Evolutionary conservation across 73 alveolate genomes (phyloP), one percentile per base, ranked within the genome.

Genomic region (Halteria grandinella): DNA sequence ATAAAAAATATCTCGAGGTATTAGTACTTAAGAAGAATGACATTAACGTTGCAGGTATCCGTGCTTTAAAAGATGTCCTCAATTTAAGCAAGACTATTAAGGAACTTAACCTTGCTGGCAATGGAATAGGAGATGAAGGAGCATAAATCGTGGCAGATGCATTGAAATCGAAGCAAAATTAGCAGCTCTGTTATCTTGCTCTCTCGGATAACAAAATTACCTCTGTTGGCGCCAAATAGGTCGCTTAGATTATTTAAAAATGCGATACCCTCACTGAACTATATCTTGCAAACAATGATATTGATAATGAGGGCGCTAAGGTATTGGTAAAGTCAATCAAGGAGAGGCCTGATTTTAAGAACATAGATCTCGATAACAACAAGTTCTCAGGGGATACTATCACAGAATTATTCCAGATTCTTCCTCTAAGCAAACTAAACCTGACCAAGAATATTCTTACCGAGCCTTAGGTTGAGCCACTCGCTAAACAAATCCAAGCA

Each of bases 61-160:
- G 58, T 17, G 79, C 86, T 0, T 41, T 82, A 1, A 39, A 64
- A 34, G 91, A 82, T 6, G 75, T 70, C 21, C 83, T 82, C 1
- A 41, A 55, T 17, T 44, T 41, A 18, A 54, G 84, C 36, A 84
- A 84, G 32, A 84, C 77, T 31, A 55, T 84, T n/a, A 84, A 84
- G 63, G 93, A 84, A 36, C 39, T 84, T 11, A 84, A 84, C 34
- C 43, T 84, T 1, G 81, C 85, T 12, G 76, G 85, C 10, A 84
- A 84, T 39, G 43, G 21, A 10, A 84, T 84, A 17, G 88, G 93
- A 25, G 93, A 84, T 41, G 93, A 84, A 75, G 93, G 93, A n/a
- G 87, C 81, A 0, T 25, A 11, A 25, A 47, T 84, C 20, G 50
- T 84, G 7, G 73, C 81, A 10, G 76, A 62, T 0, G 69, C 88